Evolutionary conservation across 352 stramenopile genomes (phyloP).

Genomic region (Globisporangium abappressorium): DNA sequence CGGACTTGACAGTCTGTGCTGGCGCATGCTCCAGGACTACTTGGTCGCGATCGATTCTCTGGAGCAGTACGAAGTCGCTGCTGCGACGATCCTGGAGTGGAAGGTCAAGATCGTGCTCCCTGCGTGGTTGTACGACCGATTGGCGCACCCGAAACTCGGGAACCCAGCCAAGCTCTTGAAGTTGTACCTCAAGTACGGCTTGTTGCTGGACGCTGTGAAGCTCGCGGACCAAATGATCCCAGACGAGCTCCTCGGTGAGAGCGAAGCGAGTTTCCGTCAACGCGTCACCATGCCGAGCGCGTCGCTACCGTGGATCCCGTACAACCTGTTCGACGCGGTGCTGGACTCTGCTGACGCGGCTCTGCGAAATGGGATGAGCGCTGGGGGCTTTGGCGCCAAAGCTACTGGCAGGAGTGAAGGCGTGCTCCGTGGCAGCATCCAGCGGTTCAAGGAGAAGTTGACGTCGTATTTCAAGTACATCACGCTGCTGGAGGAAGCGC

Average conservation of each 20-base stretch:
- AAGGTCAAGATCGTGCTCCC: conserved; percentile 63
- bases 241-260: conserved; percentile 33
- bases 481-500: conserved; percentile 47
- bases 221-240: conserved; percentile 48
- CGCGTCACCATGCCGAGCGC: conserved; percentile 23
- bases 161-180: conserved; percentile 58
- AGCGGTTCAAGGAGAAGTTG: conserved; percentile 40
- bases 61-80: conserved; percentile 55
- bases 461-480: conserved; percentile 53
- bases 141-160: conserved; percentile 33
- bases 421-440: conserved; percentile 28
- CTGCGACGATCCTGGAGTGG: conserved; percentile 55
- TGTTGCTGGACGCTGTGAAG: conserved; percentile 60
- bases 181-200: conserved; percentile 55
- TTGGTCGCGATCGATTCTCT: conserved; percentile 37
- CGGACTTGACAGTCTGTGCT: conserved; percentile 38
- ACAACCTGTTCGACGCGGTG: conserved; percentile 62
- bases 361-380: conserved; percentile 21
- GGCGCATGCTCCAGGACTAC: conserved; percentile 55
- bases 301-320: conserved; percentile 62
- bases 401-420: conserved; percentile 1
- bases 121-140: conserved; percentile 45
- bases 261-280: conserved; percentile 36
- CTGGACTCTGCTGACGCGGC: conserved; percentile 45
- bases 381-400: neutral